Conservation (phyloP, 345 rosid species). For the Linum trigynum region DNA sequence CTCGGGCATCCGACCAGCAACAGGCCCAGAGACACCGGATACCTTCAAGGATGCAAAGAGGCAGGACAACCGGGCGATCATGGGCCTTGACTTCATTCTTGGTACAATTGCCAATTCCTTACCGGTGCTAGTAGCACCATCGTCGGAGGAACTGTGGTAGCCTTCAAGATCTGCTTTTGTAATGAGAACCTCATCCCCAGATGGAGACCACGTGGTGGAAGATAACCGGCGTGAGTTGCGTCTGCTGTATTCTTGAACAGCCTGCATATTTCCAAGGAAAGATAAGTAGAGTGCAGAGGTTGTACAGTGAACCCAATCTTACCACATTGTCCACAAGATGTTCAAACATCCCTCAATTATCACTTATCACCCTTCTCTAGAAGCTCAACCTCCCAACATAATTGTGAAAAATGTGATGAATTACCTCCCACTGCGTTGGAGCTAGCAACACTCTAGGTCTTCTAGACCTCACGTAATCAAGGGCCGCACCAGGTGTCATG, state of each 20-base stretch:
- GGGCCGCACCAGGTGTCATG: constrained; percentile 47
- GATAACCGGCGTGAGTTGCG: constrained; percentile 7
- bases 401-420: background rate
- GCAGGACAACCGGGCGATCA: constrained; percentile 54
- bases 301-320: background rate
- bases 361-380: background rate
- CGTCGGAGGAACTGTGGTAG: constrained; percentile 27
- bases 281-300: background rate
- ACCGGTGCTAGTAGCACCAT: constrained; percentile 12
- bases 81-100: constrained; percentile 32
- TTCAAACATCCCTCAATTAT: background rate
- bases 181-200: constrained; percentile 40
- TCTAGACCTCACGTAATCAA: constrained; percentile 49
- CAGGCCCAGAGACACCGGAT: constrained; percentile 38
- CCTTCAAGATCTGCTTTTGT: constrained; percentile 61
- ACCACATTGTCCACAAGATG: background rate
- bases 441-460: constrained; percentile 61
- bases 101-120: constrained; percentile 35
- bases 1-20: constrained; percentile 33
- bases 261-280: constrained; percentile 23
- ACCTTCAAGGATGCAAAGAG: constrained; percentile 54
- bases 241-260: constrained; percentile 42
- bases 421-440: constrained; percentile 59
- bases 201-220: constrained; percentile 20
- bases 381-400: background rate